Base-by-base conservation (phyloP, 257 asterid species). In the Verbascum thapsus region DNA sequence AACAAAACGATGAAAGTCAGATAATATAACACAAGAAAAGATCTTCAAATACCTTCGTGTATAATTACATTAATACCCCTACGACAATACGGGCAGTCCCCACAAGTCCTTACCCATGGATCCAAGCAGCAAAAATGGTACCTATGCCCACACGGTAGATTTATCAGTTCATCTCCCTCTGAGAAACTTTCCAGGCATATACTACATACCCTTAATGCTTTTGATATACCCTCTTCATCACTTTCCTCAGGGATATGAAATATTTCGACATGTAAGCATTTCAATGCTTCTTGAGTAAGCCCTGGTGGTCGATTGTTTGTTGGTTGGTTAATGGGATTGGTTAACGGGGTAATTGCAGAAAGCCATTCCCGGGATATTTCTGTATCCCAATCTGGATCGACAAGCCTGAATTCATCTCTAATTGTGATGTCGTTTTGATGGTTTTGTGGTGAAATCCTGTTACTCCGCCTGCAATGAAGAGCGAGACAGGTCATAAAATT, bases 61-160 rank as follows among this genome's bases (percentile, higher is more conserved):
- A 54, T 17, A 71, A 58, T 64, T 19, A 60, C 73, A 58, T 59
- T 53, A 11, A 88, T 78, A 58, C 66, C 68, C 69, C 81, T 76
- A 12, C 99, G 91, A 65, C 97, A 92, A 71, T 89, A 79, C 3
- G 99, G 99, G 83, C 99, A 89, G 64, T 90, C 96, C 2, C 95
- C 97, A 58, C 95, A 82, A 49, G 78, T 73, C 41, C 81, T 74
- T 23, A 85, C 65, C 99, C 96, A 92, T 12, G 91, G 97, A 50
- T 74, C 80, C 76, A 92, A 73, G 85, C 96, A 89, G 63, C 67
- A 56, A 68, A 72, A 57, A 68, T 89, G 99, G 63, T 87, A 87
- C 80, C 86, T 78, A 66, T 89, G 97, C 40, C 75, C 82, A 53
- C 99, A 92, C 9, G 86, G 83, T 30, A 87, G 76, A 41, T 74